These are phyloP conservation scores for Striga asiatica DNA, from an alignment of 257 asterid genomes.

Conservation along the genomic window DNA sequence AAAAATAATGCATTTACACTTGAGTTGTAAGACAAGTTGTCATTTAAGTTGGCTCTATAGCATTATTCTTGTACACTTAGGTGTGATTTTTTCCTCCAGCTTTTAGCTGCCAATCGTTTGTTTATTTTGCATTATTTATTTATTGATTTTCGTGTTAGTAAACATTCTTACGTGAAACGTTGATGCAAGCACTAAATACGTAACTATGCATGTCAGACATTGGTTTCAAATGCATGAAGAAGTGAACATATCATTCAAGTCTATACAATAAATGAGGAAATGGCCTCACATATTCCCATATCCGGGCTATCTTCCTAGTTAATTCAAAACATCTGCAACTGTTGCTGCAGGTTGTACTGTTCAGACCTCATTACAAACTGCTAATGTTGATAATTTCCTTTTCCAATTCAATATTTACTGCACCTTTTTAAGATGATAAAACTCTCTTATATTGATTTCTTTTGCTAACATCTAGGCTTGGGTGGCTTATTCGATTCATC, in stretches of 20 bases:
- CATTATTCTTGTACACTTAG: too few species aligned
- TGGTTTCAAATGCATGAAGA: constrained; percentile 7
- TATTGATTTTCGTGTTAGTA: neutral
- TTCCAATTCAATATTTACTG: neutral
- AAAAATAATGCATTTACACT: too few species aligned
- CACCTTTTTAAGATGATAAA: neutral
- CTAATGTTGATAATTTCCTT: neutral
- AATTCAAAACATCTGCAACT: neutral
- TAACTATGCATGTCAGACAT: constrained; percentile 6
- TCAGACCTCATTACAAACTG: constrained; percentile 3
- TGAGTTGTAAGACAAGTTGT: too few species aligned
- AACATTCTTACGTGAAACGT: neutral
- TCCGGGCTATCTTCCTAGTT: neutral
- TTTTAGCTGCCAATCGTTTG: too few species aligned
- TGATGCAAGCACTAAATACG: constrained; percentile 5
- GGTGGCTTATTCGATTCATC: constrained; percentile 97
- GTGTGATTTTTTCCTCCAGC: too few species aligned
- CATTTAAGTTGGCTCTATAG: too few species aligned
- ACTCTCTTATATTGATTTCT: constrained; percentile 23
- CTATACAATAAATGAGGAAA: constrained; percentile 6
- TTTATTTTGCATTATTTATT: too few species aligned
- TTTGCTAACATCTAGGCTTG: constrained; percentile 60
- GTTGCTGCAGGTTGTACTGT: neutral
- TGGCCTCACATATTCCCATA: constrained; percentile 8
- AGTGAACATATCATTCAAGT: constrained; percentile 1